Evolutionary conservation across 2,329 filamentous ascomycete genomes (phyloP), one percentile per base, ranked within the genome.

Genomic region (Verticillium nubilum): DNA sequence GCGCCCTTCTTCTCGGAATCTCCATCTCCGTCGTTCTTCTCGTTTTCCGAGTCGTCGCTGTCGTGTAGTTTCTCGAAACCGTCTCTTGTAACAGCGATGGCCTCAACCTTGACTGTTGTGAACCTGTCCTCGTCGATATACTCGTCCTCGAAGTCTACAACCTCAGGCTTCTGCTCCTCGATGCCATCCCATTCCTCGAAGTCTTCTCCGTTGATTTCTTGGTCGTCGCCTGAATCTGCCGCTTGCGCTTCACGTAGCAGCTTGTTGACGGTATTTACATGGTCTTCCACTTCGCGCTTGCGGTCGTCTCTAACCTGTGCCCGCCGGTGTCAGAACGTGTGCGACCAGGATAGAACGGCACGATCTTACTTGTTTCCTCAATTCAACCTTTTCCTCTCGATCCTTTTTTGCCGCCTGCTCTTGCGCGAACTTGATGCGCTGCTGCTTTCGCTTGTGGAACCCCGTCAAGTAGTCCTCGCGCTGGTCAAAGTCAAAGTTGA

Each of bases 91-190:
- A 96, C 84, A 63, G 88, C 89, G 66, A 99, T 92, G 12, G 90
- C 89, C 72, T 97, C 94, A 1, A 99, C 87, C 0, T 91, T 97
- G 27, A 99, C 95, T 1, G 92, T 97, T 0, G 95, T 98, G 72
- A 92, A 97, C 70, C 90, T 90, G 73, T 97, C 94, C 72, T 98
- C 95, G 73, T 99, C 95, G 65, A 97, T 85, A 75, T 97, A 99
- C 73, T 98, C 92, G 66, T 94, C 92, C 72, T 97, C 90, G 66
- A 91, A 87, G 70, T 96, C 87, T 52, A 95, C 76, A 25, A 86
- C 80, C 52, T 64, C 67, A 19, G 76, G 74, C 19, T 54, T 25
- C 35, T 72, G 65, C 54, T 89, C 86, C 23, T 80, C 77, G 57
- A 92, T 80, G 0, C 89, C 90, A 57, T 80, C 80, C 86, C 88